Conservation (phyloP, 176 grass and related monocot species). For the Metroxylon sagu region DNA sequence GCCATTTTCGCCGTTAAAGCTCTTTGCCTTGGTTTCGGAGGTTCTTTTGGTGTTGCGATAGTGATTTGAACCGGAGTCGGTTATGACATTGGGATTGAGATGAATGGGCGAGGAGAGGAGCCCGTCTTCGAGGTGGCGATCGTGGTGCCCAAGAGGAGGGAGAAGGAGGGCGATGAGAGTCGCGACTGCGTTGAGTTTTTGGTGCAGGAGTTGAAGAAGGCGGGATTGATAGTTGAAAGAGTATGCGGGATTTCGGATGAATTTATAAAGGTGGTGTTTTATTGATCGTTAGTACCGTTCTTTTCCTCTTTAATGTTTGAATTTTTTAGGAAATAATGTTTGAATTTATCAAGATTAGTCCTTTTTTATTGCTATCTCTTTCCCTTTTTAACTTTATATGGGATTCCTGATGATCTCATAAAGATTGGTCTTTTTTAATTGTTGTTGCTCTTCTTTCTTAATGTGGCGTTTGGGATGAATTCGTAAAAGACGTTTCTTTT, state of each 20-base stretch:
- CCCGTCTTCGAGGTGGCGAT: conserved; percentile 65
- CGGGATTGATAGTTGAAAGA: conserved; percentile 62
- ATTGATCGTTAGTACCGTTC: background rate
- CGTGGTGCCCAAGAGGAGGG: conserved; percentile 55
- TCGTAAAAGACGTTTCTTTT: too few relatives aligned
- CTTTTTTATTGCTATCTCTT: too few relatives aligned
- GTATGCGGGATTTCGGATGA: conserved; percentile 67
- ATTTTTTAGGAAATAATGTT: background rate
- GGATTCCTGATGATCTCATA: too few relatives aligned
- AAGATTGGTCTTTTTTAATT: too few relatives aligned
- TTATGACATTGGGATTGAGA: conserved; percentile 3
- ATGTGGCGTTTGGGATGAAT: too few relatives aligned
- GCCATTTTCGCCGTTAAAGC: too few relatives aligned
- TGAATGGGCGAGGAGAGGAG: conserved; percentile 25
- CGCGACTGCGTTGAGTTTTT: conserved; percentile 57
- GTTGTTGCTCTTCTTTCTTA: too few relatives aligned
- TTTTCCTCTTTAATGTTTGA: background rate
- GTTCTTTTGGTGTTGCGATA: too few relatives aligned
- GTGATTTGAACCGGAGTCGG: too few relatives aligned
- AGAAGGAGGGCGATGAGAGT: background rate
- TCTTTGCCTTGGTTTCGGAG: too few relatives aligned
- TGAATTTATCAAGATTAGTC: too few relatives aligned
- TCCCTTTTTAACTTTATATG: too few relatives aligned
- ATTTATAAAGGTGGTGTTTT: conserved; percentile 60
- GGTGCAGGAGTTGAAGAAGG: conserved; percentile 44